Evolutionary conservation across 768 basidiomycete species (phyloP).

Genomic region (Panaeolus cyanescens): DNA sequence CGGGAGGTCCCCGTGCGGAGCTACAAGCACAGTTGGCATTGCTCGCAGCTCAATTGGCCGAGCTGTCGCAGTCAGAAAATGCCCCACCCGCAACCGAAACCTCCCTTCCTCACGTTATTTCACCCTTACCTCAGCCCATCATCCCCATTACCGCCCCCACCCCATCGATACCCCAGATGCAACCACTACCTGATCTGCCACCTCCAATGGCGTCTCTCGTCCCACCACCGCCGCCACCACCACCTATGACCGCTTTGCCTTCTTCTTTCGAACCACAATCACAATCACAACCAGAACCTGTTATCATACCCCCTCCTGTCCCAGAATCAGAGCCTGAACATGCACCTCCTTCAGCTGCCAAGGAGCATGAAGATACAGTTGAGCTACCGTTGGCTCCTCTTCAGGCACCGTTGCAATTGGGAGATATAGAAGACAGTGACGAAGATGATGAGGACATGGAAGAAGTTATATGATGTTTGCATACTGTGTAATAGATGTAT

Average conservation of each 20-base stretch:
- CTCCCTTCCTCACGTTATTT: background rate
- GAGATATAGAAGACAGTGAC: slow-evolving; percentile 29
- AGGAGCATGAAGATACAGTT: slow-evolving; percentile 13
- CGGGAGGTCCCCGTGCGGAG: slow-evolving; percentile 50
- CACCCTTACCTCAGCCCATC: background rate
- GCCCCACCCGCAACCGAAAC: slow-evolving; percentile 8
- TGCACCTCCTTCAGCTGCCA: slow-evolving; percentile 3
- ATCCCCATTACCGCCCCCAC: slow-evolving; percentile 1
- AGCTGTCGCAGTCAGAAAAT: slow-evolving; percentile 54
- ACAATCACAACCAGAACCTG: background rate
- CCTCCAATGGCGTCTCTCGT: background rate
- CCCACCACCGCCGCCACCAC: slow-evolving; percentile 5
- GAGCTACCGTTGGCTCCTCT: slow-evolving; percentile 5
- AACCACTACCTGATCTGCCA: slow-evolving; percentile 7
- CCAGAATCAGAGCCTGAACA: background rate
- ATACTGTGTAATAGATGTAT: background rate
- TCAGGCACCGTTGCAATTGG: slow-evolving; percentile 3
- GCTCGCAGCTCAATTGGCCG: slow-evolving; percentile 70
- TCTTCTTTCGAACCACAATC: background rate
- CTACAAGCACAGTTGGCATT: slow-evolving; percentile 75
- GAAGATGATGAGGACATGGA: slow-evolving; percentile 47
- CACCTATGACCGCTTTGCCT: background rate
- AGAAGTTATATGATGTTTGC: slow-evolving; percentile 34
- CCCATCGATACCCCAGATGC: slow-evolving; percentile 8
- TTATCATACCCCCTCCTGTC: background rate